Conservation (phyloP, 805 yeast species). For the Saccharomyces cerevisiae region DNA sequence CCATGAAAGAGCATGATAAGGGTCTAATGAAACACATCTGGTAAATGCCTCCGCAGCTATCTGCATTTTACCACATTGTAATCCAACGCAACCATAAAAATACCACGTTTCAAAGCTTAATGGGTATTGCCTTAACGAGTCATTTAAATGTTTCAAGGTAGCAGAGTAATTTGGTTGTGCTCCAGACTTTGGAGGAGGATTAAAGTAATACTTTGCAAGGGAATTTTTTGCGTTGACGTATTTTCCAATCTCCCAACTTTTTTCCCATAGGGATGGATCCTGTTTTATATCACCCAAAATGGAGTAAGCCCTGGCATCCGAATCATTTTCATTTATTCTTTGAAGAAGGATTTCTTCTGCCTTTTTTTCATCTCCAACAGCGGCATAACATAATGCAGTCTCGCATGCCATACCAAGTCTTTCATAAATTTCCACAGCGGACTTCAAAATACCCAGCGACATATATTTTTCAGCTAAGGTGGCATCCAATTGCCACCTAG, state of each 20-base stretch:
- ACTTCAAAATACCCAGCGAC: slow-evolving; percentile 73
- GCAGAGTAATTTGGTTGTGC: slow-evolving; percentile 40
- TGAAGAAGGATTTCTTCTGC: slow-evolving; percentile 54
- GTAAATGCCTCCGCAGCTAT: slow-evolving; percentile 88
- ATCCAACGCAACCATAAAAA: slow-evolving; percentile 82
- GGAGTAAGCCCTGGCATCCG: slow-evolving; percentile 76
- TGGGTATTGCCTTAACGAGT: slow-evolving; percentile 66
- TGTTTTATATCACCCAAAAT: slow-evolving; percentile 78
- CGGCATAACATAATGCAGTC: slow-evolving; percentile 84
- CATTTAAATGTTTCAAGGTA: slow-evolving; percentile 63
- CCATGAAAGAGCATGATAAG: slow-evolving; percentile 78
- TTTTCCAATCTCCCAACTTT: slow-evolving; percentile 79
- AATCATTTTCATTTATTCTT: slow-evolving; percentile 49
- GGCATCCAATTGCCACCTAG: slow-evolving; percentile 80
- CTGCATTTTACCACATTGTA: slow-evolving; percentile 62
- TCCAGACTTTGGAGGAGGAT: slow-evolving; percentile 52
- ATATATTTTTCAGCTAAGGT: slow-evolving; percentile 78
- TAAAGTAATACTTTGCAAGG: slow-evolving; percentile 61
- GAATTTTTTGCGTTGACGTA: slow-evolving; percentile 83
- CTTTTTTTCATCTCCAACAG: slow-evolving; percentile 61
- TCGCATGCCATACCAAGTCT: slow-evolving; percentile 69
- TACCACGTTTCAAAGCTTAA: slow-evolving; percentile 78
- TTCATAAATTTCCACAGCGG: slow-evolving; percentile 85
- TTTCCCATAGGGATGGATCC: slow-evolving; percentile 70
- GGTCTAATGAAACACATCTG: slow-evolving; percentile 80